phyloP scores from a whole-genome alignment of 495 filamentous ascomycete genomes.

The Sordaria brevicollis region DNA sequence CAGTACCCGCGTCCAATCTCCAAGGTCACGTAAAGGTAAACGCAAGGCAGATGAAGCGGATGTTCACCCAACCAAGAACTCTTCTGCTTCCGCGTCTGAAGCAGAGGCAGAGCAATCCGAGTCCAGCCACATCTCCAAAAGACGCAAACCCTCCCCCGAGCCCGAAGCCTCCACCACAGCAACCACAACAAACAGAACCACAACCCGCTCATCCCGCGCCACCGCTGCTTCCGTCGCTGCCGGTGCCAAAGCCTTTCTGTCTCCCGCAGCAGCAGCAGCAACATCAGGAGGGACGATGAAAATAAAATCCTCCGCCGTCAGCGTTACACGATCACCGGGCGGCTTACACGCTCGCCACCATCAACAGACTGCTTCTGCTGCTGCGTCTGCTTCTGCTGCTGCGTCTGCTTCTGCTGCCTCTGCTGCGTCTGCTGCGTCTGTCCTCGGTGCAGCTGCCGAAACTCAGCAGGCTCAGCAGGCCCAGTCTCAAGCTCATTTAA shows the following conservation, averaged over 20 bases:
- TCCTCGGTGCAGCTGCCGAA: too few relatives aligned
- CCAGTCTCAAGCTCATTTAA: too few relatives aligned
- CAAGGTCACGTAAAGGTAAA: not conserved
- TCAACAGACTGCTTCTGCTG: not conserved
- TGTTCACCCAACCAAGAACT: not conserved
- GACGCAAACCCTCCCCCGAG: not conserved
- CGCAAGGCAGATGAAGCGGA: conserved; percentile 1
- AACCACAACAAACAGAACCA: not conserved
- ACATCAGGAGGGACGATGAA: too few relatives aligned
- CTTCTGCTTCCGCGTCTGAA: not conserved
- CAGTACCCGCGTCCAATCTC: not conserved
- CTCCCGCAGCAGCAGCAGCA: too few relatives aligned
- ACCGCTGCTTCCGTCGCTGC: not conserved
- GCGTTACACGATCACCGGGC: not conserved
- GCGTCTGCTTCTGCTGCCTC: too few relatives aligned
- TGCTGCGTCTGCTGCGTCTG: too few relatives aligned
- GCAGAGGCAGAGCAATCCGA: conserved; percentile 3
- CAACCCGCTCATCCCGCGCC: not conserved
- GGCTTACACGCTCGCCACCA: not conserved
- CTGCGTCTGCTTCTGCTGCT: too few relatives aligned
- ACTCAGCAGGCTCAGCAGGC: too few relatives aligned
- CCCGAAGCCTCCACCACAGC: not conserved
- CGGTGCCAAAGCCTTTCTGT: not conserved
- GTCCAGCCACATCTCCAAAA: not conserved
- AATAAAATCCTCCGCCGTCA: not conserved